Evolutionary conservation across 345 rosid species (phyloP).

Genomic region (Passiflora organensis): DNA sequence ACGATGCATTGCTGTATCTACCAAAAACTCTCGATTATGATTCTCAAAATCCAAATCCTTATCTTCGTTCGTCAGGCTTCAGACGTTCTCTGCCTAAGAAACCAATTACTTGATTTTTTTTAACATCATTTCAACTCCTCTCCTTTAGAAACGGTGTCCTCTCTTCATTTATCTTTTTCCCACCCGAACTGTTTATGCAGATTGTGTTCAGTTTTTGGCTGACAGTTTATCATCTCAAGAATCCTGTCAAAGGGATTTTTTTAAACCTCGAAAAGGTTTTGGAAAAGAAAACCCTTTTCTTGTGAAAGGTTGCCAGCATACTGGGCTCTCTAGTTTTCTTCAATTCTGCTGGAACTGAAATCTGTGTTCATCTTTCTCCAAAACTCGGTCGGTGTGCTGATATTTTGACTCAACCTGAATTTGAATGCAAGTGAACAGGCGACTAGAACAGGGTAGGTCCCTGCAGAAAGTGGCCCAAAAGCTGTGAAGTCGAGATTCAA

Average conservation of each 20-base stretch:
- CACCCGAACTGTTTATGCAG: too few species aligned
- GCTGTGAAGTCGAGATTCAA: constrained; percentile 14
- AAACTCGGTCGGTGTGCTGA: neutral
- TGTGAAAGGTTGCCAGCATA: neutral
- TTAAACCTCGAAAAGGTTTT: too few species aligned
- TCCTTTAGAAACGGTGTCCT: neutral
- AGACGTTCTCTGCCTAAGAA: constrained; percentile 25
- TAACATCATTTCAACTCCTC: neutral
- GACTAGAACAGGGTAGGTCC: neutral
- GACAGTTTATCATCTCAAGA: too few species aligned
- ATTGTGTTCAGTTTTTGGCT: too few species aligned
- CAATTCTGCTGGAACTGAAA: neutral
- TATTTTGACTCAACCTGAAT: neutral
- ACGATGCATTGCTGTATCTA: constrained; percentile 17
- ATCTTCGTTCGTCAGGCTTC: constrained; percentile 14
- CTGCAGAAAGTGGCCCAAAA: neutral
- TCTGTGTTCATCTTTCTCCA: neutral
- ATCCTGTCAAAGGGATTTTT: neutral
- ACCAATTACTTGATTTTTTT: neutral
- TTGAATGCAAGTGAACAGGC: neutral
- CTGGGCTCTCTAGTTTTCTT: neutral
- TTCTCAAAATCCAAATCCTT: neutral
- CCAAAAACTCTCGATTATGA: constrained; percentile 14
- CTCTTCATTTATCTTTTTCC: neutral
- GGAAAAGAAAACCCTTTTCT: neutral